phyloP scores from a whole-genome alignment of 75 land plant genomes.

The Adiantum capillusveneris region DNA sequence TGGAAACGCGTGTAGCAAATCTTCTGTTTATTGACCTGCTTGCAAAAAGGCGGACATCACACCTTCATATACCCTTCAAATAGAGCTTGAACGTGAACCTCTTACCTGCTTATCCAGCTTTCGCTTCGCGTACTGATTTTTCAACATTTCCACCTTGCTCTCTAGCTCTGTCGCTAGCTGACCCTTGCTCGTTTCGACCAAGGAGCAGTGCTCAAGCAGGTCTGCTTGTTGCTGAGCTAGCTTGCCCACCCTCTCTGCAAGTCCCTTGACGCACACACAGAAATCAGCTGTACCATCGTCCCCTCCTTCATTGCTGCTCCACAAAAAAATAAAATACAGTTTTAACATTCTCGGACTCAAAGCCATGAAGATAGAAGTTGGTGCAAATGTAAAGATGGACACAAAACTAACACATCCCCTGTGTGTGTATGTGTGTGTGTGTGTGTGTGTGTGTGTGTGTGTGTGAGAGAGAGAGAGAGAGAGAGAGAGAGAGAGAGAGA shows the following conservation, averaged over 20 bases:
- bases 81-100: background rate
- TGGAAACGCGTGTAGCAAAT: constrained; percentile 83
- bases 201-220: constrained; percentile 50
- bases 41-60: background rate
- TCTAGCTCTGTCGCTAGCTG: constrained; percentile 64
- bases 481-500: too few relatives aligned
- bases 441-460: too few relatives aligned
- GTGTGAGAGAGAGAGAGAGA: background rate
- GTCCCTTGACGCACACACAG: constrained; percentile 51
- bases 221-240: constrained; percentile 63
- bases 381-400: too few relatives aligned
- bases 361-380: too few relatives aligned
- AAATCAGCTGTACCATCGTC: constrained; percentile 65
- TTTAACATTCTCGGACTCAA: too few relatives aligned
- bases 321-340: too few relatives aligned
- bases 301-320: constrained; percentile 20
- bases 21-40: constrained; percentile 86
- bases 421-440: too few relatives aligned
- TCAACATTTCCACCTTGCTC: constrained; percentile 62
- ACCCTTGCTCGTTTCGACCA: constrained; percentile 54
- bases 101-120: constrained; percentile 91
- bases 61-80: background rate
- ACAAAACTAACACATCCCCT: too few relatives aligned
- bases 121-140: constrained; percentile 68
- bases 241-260: constrained; percentile 69